A percentile compares a stretch with the other conserved stretches of the same genome.
Evolutionary conservation across 2,329 filamentous ascomycete genomes (phyloP).

Genomic region (Ophiocordyceps polyrhachis-furcata): DNA sequence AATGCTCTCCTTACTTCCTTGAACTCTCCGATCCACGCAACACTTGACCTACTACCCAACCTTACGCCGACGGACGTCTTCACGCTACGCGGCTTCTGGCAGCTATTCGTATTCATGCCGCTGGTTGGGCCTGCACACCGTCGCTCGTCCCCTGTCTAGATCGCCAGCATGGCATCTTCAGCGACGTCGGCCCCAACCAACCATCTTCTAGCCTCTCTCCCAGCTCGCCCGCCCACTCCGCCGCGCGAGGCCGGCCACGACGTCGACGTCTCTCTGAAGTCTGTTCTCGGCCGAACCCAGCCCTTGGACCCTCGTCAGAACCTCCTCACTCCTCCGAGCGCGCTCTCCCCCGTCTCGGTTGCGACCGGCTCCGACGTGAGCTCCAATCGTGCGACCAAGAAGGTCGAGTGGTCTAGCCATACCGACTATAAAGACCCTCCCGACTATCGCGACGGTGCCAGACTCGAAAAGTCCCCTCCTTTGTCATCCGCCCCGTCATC

Average conservation of each 20-base stretch:
- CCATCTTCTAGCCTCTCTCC: conserved; percentile 29
- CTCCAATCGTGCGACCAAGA: conserved; percentile 28
- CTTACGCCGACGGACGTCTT: background rate
- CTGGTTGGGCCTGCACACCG: conserved; percentile 2
- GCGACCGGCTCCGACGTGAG: conserved; percentile 22
- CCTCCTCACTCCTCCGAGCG: conserved; percentile 32
- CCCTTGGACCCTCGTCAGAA: conserved; percentile 17
- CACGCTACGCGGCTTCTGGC: background rate
- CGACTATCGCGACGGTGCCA: conserved; percentile 20
- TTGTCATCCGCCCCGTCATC: conserved; percentile 21
- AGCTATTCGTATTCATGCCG: conserved; percentile 1
- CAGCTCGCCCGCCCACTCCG: conserved; percentile 46
- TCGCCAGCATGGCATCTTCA: conserved; percentile 24
- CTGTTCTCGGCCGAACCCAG: conserved; percentile 16
- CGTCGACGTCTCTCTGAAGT: conserved; percentile 15
- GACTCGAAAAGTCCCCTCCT: conserved; percentile 16
- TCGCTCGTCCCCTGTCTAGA: conserved; percentile 15
- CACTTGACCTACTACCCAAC: background rate
- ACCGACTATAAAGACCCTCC: conserved; percentile 38
- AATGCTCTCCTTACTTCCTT: background rate
- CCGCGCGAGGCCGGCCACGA: conserved; percentile 34
- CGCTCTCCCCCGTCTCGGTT: conserved; percentile 22
- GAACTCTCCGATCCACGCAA: background rate
- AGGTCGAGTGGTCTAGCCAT: conserved; percentile 36
- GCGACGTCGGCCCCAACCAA: conserved; percentile 14